Evolutionary conservation across 1,284 basidiomycete genomes (phyloP).

Genomic region (Rhodotorula sp.): DNA sequence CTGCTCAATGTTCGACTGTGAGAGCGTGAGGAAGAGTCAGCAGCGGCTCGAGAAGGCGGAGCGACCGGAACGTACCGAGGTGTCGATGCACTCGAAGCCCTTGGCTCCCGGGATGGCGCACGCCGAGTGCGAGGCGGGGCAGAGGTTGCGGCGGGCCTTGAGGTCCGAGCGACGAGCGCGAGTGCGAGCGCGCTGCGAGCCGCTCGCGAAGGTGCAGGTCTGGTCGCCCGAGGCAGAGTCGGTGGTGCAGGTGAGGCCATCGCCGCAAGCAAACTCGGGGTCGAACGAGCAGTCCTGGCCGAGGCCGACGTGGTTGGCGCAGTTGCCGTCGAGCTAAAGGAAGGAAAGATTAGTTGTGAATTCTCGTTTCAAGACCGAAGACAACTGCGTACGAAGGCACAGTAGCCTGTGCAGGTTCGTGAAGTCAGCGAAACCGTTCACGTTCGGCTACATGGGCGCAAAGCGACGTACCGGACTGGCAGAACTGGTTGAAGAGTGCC

Average conservation of each 20-base stretch:
- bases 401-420: slow-evolving; percentile 3
- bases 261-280: slow-evolving; percentile 4
- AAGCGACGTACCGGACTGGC: background rate
- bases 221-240: background rate
- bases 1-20: slow-evolving; percentile 21
- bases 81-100: slow-evolving; percentile 35
- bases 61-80: background rate
- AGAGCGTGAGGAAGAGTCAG: too few species aligned
- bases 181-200: slow-evolving; percentile 10
- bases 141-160: slow-evolving; percentile 9
- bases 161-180: slow-evolving; percentile 17
- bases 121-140: slow-evolving; percentile 19
- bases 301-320: slow-evolving; percentile 4
- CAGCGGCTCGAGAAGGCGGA: too few species aligned
- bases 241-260: background rate
- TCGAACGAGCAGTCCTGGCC: slow-evolving; percentile 21
- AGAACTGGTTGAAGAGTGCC: slow-evolving; percentile 21
- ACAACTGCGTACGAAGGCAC: background rate
- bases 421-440: background rate
- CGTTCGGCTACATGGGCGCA: fast-evolving
- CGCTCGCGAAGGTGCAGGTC: background rate
- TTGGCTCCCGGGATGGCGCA: slow-evolving; percentile 11
- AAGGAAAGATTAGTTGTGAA: too few species aligned
- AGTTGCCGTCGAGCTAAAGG: background rate
- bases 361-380: too few species aligned